phyloP scores from a whole-genome alignment of 192 early-diverging fungal species.

The Geosiphon pyriformis region DNA sequence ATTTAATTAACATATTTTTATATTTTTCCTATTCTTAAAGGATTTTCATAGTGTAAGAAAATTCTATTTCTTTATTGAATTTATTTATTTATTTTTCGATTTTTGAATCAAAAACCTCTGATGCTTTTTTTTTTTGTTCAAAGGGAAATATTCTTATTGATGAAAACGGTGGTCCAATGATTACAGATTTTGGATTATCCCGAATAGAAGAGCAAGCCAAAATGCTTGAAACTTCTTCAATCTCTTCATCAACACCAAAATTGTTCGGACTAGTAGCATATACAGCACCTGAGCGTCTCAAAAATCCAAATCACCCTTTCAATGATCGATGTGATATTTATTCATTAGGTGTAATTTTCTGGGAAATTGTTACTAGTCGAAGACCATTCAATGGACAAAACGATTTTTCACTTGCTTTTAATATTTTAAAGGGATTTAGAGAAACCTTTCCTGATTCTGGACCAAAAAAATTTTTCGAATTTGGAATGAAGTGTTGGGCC shows the following conservation, averaged over 20 bases:
- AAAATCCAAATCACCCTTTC: constrained; percentile 36
- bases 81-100: not conserved
- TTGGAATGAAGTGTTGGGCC: not conserved
- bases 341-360: constrained; percentile 39
- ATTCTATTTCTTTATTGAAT: not conserved
- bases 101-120: not conserved
- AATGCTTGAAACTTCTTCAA: constrained; percentile 1
- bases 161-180: constrained; percentile 35
- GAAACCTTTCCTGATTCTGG: constrained; percentile 21
- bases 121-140: constrained; percentile 9
- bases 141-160: constrained; percentile 41
- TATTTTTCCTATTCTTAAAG: not conserved
- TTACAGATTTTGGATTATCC: constrained; percentile 40
- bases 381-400: constrained; percentile 19
- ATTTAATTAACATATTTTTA: not conserved
- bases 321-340: constrained; percentile 41
- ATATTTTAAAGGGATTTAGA: constrained; percentile 34
- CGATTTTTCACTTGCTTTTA: constrained; percentile 41
- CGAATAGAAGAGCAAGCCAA: constrained; percentile 34
- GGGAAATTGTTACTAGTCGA: constrained; percentile 26
- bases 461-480: not conserved
- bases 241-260: constrained; percentile 18
- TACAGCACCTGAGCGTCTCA: constrained; percentile 38
- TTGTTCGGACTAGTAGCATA: constrained; percentile 40
- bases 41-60: constrained; percentile 5